These are phyloP conservation scores for Rhodotorula sp. DNA, from an alignment of 1,284 basidiomycete genomes.

Conservation along the genomic window DNA sequence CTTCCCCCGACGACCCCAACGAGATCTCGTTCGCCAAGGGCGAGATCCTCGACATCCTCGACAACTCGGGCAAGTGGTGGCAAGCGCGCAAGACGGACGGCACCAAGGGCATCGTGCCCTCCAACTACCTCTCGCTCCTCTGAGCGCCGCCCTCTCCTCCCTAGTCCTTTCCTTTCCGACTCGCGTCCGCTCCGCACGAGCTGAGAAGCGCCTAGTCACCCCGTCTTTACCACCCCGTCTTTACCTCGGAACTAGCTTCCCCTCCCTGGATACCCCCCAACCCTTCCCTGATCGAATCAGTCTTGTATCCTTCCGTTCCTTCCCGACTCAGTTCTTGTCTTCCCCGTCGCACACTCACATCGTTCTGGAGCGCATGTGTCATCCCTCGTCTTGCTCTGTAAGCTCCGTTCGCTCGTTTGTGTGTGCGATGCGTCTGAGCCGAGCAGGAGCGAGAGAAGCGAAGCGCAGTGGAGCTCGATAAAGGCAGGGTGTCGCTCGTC, in stretches of 20 bases:
- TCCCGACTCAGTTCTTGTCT: neutral
- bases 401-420: neutral
- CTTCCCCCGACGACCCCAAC: constrained; percentile 89
- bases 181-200: neutral
- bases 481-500: too few relatives aligned
- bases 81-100: constrained; percentile 85
- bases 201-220: too few relatives aligned
- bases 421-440: too few relatives aligned
- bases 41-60: constrained; percentile 88
- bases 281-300: neutral
- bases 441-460: too few relatives aligned
- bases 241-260: neutral
- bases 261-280: too few relatives aligned
- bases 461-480: too few relatives aligned
- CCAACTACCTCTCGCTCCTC: constrained; percentile 46
- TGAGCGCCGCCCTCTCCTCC: neutral
- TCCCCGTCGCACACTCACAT: neutral
- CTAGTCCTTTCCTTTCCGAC: neutral
- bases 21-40: constrained; percentile 94
- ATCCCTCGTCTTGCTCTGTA: neutral
- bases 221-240: neutral
- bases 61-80: constrained; percentile 74
- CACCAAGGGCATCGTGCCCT: constrained; percentile 63
- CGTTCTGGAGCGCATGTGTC: neutral
- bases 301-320: constrained; percentile 7